Evolutionary conservation across 441 rosid genomes (phyloP), one percentile per base, ranked within the genome.

Genomic region (Metrosideros polymorpha): DNA sequence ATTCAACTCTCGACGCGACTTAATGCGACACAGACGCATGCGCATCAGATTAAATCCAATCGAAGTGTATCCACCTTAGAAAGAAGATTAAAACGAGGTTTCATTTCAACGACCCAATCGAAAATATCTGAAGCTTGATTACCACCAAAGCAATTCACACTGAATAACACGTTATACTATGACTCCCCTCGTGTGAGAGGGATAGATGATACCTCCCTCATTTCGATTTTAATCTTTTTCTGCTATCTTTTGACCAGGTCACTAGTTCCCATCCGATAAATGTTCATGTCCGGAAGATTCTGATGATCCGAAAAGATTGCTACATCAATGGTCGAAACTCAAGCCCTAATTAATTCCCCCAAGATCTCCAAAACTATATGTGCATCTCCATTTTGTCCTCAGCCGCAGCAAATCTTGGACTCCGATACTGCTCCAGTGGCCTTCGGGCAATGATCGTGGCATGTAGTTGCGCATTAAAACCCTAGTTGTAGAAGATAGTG

Each of bases 21-120:
- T 1, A 1, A 66, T 0, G 15, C 35, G 15, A 66, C 15, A 10
- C 47, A 10, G 35, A 22, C 47, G 12, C n/a, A 1, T 32, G 8
- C 22, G 6, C 43, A 63, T 63, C 43, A 9, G 3, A 32, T 22
- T 22, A 22, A 71, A 42, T 39, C 3, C 6, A 1, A 39, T 42
- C 17, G 10, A 22, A 39, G 47, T 39, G 13, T 22, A 42, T 22
- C 6, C 3, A 71, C n/a, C 15, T 6, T 9, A 39, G 24, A 39
- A 71, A 71, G 47, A 22, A 71, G 1, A 39, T 22, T 47, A 39
- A 71, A 22, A 71, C 27, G 12, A 12, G 47, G 47, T 22, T 71
- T 39, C 47, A 22, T 39, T 22, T 42, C 13, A 15, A 39, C 22
- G 1, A 22, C n/a, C 79, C 5, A 71, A 39, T 39, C 1, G 7